A percentile compares a stretch with the other conserved stretches of the same genome.
These are phyloP conservation scores for Penicillium sclerotiorum DNA, from an alignment of 2,329 filamentous ascomycete species.

Conservation along the genomic window DNA sequence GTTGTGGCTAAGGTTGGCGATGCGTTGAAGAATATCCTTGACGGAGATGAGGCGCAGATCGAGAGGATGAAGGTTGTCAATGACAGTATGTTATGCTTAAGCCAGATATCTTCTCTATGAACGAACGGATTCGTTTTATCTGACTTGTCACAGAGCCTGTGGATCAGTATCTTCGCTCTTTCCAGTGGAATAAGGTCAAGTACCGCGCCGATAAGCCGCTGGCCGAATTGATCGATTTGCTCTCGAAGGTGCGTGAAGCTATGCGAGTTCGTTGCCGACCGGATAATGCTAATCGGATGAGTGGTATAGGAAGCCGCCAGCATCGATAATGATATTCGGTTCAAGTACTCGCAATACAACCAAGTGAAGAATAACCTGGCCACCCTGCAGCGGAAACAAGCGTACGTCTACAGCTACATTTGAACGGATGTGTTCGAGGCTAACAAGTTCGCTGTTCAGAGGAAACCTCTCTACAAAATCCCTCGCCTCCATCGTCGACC, in stretches of 20 bases:
- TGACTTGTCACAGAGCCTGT: constrained; percentile 71
- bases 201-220: constrained; percentile 92
- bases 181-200: constrained; percentile 97
- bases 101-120: too few species aligned
- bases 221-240: constrained; percentile 78
- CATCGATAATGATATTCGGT: constrained; percentile 94
- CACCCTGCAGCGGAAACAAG: constrained; percentile 81
- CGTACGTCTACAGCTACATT: constrained; percentile 54
- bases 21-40: constrained; percentile 78
- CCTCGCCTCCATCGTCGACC: constrained; percentile 83
- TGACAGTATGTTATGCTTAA: constrained; percentile 81
- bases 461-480: constrained; percentile 95
- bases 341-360: constrained; percentile 94
- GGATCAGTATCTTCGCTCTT: constrained; percentile 85
- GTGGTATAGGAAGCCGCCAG: constrained; percentile 73
- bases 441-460: constrained; percentile 46
- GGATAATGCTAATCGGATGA: constrained; percentile 2
- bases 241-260: constrained; percentile 71
- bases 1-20: constrained; percentile 89
- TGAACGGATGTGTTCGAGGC: background rate
- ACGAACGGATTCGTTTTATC: too few species aligned
- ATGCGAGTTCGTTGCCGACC: background rate
- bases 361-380: constrained; percentile 82
- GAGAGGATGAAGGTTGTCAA: constrained; percentile 90
- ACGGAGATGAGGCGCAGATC: constrained; percentile 80